Conservation (phyloP, 2,329 filamentous ascomycete genomes). For the Chaetomium strumarium region DNA sequence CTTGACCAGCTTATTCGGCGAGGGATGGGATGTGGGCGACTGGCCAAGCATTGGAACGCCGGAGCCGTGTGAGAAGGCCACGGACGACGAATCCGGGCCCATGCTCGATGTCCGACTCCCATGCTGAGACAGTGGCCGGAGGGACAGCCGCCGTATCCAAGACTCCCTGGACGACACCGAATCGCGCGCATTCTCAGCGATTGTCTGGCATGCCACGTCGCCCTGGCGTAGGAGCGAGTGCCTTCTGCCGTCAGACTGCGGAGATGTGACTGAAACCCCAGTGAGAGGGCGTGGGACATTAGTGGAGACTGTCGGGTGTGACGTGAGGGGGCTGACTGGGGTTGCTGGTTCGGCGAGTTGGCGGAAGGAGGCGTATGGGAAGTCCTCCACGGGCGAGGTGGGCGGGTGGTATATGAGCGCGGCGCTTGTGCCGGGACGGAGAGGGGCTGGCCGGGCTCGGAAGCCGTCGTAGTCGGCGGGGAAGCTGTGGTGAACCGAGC, state of each 20-base stretch:
- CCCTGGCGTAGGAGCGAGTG: conserved; percentile 38
- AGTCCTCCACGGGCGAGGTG: conserved; percentile 29
- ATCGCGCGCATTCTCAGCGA: conserved; percentile 45
- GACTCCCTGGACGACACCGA: conserved; percentile 58
- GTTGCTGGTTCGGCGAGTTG: conserved; percentile 15
- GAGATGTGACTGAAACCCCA: conserved; percentile 37
- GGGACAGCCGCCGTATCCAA: conserved; percentile 67
- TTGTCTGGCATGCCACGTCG: conserved; percentile 34
- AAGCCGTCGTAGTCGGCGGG: conserved; percentile 29
- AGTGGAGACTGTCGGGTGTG: conserved; percentile 27
- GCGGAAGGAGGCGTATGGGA: conserved; percentile 27
- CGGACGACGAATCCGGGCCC: conserved; percentile 58
- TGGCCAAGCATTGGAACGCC: conserved; percentile 55
- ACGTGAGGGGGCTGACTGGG: conserved; percentile 20
- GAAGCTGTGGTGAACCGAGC: conserved; percentile 30
- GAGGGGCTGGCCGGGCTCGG: conserved; percentile 27
- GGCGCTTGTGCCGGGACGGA: conserved; percentile 41
- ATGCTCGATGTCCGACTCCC: conserved; percentile 60
- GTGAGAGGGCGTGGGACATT: conserved; percentile 28
- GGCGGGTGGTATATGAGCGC: conserved; percentile 29
- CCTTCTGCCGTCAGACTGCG: conserved; percentile 36
- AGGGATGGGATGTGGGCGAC: conserved; percentile 39
- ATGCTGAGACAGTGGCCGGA: conserved; percentile 58
- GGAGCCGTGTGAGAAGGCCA: conserved; percentile 62
- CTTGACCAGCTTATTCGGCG: conserved; percentile 75